A percentile compares a stretch with the other conserved stretches of the same genome.
phyloP scores from a whole-genome alignment of 495 filamentous ascomycete genomes.

The Podospora didyma region DNA sequence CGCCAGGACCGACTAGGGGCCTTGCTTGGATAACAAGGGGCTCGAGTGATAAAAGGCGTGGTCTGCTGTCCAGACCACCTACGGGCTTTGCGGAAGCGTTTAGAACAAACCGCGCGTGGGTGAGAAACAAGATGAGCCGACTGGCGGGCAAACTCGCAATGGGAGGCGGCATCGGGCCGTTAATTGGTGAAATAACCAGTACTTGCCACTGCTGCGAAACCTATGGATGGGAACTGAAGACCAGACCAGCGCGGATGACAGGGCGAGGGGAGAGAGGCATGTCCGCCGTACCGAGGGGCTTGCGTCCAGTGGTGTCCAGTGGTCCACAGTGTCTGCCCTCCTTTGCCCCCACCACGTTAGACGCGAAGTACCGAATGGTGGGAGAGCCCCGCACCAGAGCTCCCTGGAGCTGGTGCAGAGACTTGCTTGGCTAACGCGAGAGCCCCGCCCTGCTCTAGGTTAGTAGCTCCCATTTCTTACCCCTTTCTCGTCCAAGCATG shows the following conservation, averaged over 20 bases:
- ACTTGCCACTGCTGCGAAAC: too few relatives aligned
- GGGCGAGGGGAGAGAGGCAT: not conserved
- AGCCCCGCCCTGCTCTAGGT: constrained; percentile 21
- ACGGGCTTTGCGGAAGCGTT: too few relatives aligned
- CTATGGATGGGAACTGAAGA: too few relatives aligned
- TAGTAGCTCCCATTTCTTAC: constrained; percentile 4
- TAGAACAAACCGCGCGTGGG: not conserved
- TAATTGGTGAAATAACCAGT: not conserved
- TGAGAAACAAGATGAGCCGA: not conserved
- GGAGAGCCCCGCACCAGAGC: not conserved
- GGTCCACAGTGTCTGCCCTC: too few relatives aligned
- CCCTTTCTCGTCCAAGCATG: constrained; percentile 11
- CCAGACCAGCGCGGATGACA: constrained; percentile 1
- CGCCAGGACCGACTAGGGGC: not conserved
- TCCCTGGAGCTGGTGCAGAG: not conserved
- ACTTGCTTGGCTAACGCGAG: constrained; percentile 2
- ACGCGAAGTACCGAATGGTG: constrained; percentile 5
- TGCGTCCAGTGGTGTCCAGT: too few relatives aligned
- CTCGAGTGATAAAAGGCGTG: not conserved
- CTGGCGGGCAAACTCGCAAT: not conserved
- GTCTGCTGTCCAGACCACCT: too few relatives aligned
- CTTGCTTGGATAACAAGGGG: not conserved
- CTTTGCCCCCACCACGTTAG: constrained; percentile 5
- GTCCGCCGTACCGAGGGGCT: not conserved
- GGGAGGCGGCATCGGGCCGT: not conserved